These are phyloP conservation scores for Globisporangium ultimum DNA, from an alignment of 352 stramenopile genomes.

Conservation along the genomic window DNA sequence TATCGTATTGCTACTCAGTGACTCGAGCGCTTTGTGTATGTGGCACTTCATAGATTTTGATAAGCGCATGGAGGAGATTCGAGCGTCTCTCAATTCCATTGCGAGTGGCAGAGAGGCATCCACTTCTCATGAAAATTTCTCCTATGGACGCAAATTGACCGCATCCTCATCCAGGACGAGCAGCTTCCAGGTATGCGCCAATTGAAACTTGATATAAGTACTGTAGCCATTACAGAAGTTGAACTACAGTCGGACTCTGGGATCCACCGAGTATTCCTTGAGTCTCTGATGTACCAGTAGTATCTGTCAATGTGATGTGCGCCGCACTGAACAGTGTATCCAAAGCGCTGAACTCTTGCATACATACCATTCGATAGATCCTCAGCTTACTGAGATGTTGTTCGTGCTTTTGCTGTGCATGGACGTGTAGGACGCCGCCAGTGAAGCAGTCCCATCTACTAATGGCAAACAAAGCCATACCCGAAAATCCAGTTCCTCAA, in stretches of 20 bases:
- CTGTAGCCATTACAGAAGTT: too few species aligned
- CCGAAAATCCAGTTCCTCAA: neutral
- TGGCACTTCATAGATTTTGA: slow-evolving; percentile 49
- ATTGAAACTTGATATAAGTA: too few species aligned
- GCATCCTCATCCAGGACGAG: neutral
- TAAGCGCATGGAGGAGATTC: slow-evolving; percentile 70
- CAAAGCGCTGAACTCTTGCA: neutral
- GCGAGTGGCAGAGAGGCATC: slow-evolving; percentile 22
- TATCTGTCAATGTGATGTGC: too few species aligned
- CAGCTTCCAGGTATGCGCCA: neutral
- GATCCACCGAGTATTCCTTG: too few species aligned
- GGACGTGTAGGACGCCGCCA: neutral
- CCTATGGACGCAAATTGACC: neutral
- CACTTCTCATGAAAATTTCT: neutral
- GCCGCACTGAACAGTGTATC: slow-evolving; percentile 1
- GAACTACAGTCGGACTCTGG: too few species aligned
- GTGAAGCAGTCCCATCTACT: neutral
- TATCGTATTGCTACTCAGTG: neutral
- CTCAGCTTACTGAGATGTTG: too few species aligned
- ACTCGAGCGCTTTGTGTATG: neutral
- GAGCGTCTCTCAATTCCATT: slow-evolving; percentile 55
- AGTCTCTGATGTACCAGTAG: too few species aligned
- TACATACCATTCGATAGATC: neutral
- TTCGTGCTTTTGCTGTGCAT: too few species aligned
- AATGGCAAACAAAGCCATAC: neutral